Percentiles rank a stretch among this genome's conserved stretches.
phyloP scores from a whole-genome alignment of 2,329 filamentous ascomycete species.

The Cladophialophora carrionii region DNA sequence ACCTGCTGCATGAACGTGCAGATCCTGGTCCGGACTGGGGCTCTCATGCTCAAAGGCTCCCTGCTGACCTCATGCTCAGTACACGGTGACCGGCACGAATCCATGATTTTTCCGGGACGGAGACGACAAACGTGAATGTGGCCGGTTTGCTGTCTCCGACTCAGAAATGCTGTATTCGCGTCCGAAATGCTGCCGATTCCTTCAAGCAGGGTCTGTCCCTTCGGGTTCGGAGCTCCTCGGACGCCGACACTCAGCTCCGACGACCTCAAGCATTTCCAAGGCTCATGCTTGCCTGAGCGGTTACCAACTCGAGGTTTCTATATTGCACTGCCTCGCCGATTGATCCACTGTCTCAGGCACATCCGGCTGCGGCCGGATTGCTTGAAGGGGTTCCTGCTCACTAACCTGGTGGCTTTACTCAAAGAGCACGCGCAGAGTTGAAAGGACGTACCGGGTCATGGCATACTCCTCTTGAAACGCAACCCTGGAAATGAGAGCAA shows the following conservation, averaged over 20 bases:
- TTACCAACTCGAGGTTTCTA: not conserved
- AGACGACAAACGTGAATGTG: not conserved
- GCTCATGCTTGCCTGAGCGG: not conserved
- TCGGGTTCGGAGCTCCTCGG: no score
- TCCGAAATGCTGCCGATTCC: not conserved
- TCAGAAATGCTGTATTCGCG: not conserved
- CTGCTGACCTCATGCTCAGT: not conserved
- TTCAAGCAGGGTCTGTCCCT: not conserved
- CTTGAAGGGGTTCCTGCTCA: not conserved
- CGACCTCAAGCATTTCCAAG: not conserved
- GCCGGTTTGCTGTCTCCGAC: not conserved
- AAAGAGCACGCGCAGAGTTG: not conserved
- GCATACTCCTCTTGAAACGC: not conserved
- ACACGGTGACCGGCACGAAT: not conserved
- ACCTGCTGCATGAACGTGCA: not conserved
- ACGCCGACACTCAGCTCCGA: not conserved
- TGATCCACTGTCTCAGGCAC: conserved; percentile 16
- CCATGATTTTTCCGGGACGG: conserved; percentile 2
- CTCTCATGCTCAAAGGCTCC: not conserved
- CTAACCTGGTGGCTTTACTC: not conserved
- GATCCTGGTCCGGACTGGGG: not conserved
- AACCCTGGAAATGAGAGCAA: not conserved
- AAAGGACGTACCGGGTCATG: not conserved
- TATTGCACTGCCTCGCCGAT: conserved; percentile 16
- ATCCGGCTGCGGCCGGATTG: conserved; percentile 12